Conservation (phyloP, 352 stramenopile species). For the Pythium aquatile region DNA sequence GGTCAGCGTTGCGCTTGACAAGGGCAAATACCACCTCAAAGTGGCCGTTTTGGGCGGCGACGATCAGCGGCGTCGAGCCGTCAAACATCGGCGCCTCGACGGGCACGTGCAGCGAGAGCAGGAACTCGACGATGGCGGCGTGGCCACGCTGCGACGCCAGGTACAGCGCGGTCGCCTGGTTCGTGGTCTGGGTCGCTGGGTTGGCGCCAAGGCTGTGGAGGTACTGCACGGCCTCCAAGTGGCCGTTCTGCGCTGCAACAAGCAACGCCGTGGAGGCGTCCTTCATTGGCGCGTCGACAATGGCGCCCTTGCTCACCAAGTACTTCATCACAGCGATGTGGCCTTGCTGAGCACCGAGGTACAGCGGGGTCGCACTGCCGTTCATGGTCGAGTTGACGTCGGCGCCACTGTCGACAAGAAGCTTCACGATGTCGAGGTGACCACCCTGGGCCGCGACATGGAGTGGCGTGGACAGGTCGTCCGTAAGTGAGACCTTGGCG, state of each 20-base stretch:
- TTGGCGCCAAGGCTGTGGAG: constrained; percentile 22
- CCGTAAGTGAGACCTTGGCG: constrained; percentile 32
- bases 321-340: constrained; percentile 25
- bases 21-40: constrained; percentile 15
- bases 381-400: constrained; percentile 26
- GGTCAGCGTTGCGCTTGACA: constrained; percentile 16
- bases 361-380: constrained; percentile 37
- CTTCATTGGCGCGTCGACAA: constrained; percentile 25
- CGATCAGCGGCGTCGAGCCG: constrained; percentile 30
- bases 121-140: constrained; percentile 22
- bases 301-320: constrained; percentile 21
- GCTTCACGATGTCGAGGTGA: constrained; percentile 22
- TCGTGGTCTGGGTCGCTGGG: constrained; percentile 17
- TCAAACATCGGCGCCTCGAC: constrained; percentile 27
- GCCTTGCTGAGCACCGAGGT: constrained; percentile 35
- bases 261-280: constrained; percentile 27
- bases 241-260: constrained; percentile 30
- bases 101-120: constrained; percentile 17
- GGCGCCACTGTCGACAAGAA: constrained; percentile 27
- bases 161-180: constrained; percentile 26
- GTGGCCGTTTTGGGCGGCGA: constrained; percentile 31
- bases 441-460: constrained; percentile 26
- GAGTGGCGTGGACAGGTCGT: constrained; percentile 26
- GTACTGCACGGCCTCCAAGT: constrained; percentile 24
- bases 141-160: constrained; percentile 29